phyloP scores from a whole-genome alignment of 78 protist species.

The Carpediemonas membranifera region DNA sequence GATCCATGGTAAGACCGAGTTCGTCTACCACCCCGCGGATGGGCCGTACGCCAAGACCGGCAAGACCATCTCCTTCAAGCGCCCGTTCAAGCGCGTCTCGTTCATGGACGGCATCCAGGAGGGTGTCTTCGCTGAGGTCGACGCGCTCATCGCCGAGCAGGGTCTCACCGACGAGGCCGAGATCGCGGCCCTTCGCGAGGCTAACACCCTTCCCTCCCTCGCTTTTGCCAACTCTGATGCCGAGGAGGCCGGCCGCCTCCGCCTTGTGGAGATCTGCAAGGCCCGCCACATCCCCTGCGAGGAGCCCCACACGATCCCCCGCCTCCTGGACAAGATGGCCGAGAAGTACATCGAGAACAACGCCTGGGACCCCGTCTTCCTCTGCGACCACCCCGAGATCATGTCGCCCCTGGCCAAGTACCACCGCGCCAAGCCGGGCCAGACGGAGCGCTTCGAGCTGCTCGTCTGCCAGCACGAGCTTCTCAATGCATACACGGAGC shows the following conservation, averaged over 20 bases:
- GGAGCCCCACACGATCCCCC: constrained; percentile 85
- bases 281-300: constrained; percentile 54
- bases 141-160: too few relatives aligned
- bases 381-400: constrained; percentile 90
- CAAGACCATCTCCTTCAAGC: constrained; percentile 95
- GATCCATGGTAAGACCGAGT: neutral
- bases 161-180: too few relatives aligned
- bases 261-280: constrained; percentile 11
- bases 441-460: constrained; percentile 98
- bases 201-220: neutral
- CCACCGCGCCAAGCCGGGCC: constrained; percentile 54
- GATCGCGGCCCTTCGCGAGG: neutral
- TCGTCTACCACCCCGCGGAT: neutral
- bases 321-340: constrained; percentile 87
- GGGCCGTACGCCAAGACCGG: too few relatives aligned
- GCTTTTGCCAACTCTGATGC: neutral
- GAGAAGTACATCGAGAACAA: constrained; percentile 69
- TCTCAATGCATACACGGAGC: constrained; percentile 87
- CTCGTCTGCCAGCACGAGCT: constrained; percentile 78
- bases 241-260: too few relatives aligned
- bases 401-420: constrained; percentile 98
- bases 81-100: constrained; percentile 82
- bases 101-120: too few relatives aligned
- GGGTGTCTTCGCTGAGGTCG: too few relatives aligned
- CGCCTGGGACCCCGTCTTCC: constrained; percentile 91